A percentile compares a stretch with the other conserved stretches of the same genome.
Conservation (phyloP, 257 asterid genomes). For the Solanum dulcamara region DNA sequence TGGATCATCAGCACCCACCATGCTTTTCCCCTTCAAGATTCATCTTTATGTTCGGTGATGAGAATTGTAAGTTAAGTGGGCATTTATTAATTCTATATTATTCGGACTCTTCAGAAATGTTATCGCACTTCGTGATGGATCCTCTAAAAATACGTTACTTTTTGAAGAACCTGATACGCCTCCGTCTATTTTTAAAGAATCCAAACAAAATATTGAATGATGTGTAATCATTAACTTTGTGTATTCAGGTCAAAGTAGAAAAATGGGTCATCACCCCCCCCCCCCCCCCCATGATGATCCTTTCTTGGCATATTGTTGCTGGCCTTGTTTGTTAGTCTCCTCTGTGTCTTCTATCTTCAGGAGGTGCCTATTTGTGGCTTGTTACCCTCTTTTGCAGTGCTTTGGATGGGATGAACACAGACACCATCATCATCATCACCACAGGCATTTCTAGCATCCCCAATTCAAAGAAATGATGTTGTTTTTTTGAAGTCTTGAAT, state of each 20-base stretch:
- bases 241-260: not conserved
- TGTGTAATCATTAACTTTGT: not conserved
- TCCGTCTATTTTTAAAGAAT: not conserved
- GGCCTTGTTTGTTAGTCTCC: slow-evolving; percentile 29
- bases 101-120: not conserved
- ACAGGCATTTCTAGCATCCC: slow-evolving; percentile 21
- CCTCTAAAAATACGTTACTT: not conserved
- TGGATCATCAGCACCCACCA: not conserved
- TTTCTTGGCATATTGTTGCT: slow-evolving; percentile 22
- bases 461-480: not conserved
- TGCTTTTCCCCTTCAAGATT: not conserved
- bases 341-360: slow-evolving; percentile 14
- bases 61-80: not conserved
- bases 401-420: slow-evolving; percentile 46
- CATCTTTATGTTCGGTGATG: not conserved
- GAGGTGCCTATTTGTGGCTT: slow-evolving; percentile 46
- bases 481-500: not conserved
- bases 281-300: slow-evolving; percentile 10
- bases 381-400: slow-evolving; percentile 55
- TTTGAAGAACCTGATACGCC: not conserved
- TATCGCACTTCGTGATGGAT: not conserved
- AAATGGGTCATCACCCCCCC: slow-evolving; percentile 9
- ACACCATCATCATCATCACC: slow-evolving; percentile 28
- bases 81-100: too few species aligned
- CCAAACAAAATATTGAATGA: not conserved